These are phyloP conservation scores for Xylaria longipes DNA, from an alignment of 495 filamentous ascomycete species.

Conservation along the genomic window DNA sequence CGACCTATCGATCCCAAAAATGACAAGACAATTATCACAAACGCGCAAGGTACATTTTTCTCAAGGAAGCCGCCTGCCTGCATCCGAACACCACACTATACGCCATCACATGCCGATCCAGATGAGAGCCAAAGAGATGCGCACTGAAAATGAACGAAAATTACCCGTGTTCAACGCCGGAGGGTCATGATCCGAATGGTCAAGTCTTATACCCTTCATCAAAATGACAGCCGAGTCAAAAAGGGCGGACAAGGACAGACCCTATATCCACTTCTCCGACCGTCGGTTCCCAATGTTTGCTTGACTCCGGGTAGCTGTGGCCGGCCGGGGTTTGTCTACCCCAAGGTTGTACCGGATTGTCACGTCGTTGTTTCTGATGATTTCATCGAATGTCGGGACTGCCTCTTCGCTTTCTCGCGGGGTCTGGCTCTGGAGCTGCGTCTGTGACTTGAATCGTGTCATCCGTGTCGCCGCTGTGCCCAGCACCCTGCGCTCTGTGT, in stretches of 20 bases:
- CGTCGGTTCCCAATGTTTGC: background rate
- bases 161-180: background rate
- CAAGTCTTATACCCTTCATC: background rate
- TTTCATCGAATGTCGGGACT: constrained; percentile 52
- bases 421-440: constrained; percentile 47
- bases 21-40: background rate
- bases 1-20: background rate
- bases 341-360: constrained; percentile 23
- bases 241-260: background rate
- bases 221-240: background rate
- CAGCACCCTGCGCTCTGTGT: constrained; percentile 21
- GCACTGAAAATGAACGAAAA: constrained; percentile 3
- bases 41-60: background rate
- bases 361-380: constrained; percentile 51
- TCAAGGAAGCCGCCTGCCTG: background rate
- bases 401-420: constrained; percentile 51
- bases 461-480: constrained; percentile 17
- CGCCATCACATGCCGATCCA: constrained; percentile 8
- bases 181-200: background rate
- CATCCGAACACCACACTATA: background rate
- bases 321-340: background rate
- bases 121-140: constrained; percentile 6
- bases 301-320: constrained; percentile 2
- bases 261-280: constrained; percentile 18
- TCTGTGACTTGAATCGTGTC: constrained; percentile 35